These are phyloP conservation scores for Calamus simplicifolius DNA, from an alignment of 176 grass and related monocot genomes.

Conservation along the genomic window DNA sequence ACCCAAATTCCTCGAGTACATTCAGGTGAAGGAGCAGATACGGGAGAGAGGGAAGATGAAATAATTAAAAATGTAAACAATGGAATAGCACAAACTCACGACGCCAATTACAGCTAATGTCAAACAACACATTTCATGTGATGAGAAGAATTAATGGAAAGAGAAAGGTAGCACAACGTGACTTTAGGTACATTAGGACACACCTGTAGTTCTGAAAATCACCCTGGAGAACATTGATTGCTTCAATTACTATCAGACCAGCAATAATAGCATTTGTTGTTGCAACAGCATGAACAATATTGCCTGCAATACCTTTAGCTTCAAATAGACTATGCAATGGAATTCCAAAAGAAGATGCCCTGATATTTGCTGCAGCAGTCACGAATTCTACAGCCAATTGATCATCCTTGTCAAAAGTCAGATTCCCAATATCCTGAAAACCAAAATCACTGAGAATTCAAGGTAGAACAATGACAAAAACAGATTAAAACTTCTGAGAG, in stretches of 20 bases:
- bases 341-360: slow-evolving; percentile 92
- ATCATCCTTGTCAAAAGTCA: slow-evolving; percentile 97
- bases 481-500: too few species aligned
- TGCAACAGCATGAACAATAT: slow-evolving; percentile 98
- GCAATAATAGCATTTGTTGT: slow-evolving; percentile 97
- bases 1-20: too few species aligned
- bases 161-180: too few species aligned
- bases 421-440: slow-evolving; percentile 71
- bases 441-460: slow-evolving; percentile 3
- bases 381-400: slow-evolving; percentile 94
- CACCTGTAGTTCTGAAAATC: slow-evolving; percentile 80
- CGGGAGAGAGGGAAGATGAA: too few species aligned
- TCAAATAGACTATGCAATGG: slow-evolving; percentile 88
- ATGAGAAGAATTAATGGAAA: too few species aligned
- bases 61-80: too few species aligned
- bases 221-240: slow-evolving; percentile 78
- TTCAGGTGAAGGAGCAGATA: too few species aligned
- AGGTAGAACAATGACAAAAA: too few species aligned
- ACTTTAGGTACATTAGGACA: background rate
- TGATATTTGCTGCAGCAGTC: slow-evolving; percentile 90
- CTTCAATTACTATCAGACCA: slow-evolving; percentile 95
- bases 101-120: too few species aligned
- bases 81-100: too few species aligned
- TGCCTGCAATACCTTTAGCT: slow-evolving; percentile 98
- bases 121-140: too few species aligned